Conservation (phyloP, 2,329 filamentous ascomycete species). For the Fusarium robinianum region DNA sequence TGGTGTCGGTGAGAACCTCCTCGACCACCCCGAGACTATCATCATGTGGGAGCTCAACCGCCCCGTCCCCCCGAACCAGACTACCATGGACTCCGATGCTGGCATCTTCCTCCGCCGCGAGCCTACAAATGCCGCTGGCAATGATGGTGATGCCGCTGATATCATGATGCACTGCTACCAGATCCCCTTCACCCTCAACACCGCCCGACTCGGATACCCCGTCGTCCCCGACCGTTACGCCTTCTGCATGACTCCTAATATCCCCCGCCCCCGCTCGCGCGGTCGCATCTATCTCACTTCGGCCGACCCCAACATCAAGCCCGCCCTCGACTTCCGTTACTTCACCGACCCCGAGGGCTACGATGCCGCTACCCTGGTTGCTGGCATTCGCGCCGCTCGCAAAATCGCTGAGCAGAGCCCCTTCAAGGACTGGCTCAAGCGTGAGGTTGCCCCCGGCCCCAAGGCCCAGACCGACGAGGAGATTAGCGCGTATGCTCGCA, state of each 20-base stretch:
- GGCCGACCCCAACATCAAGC: conserved; percentile 74
- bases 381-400: conserved; percentile 77
- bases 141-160: conserved; percentile 78
- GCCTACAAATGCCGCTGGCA: conserved; percentile 64
- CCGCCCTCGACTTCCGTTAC: conserved; percentile 85
- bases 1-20: conserved; percentile 64
- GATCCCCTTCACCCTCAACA: conserved; percentile 90
- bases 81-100: conserved; percentile 89
- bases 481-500: conserved; percentile 78
- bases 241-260: conserved; percentile 94
- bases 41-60: conserved; percentile 78
- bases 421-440: conserved; percentile 82
- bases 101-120: conserved; percentile 87
- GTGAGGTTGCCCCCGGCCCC: conserved; percentile 78
- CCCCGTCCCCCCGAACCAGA: conserved; percentile 76
- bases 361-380: conserved; percentile 79
- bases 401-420: conserved; percentile 74
- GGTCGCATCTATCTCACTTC: conserved; percentile 79
- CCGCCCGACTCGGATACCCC: conserved; percentile 73
- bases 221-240: conserved; percentile 70
- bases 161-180: conserved; percentile 98
- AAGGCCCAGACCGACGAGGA: conserved; percentile 76
- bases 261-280: conserved; percentile 78
- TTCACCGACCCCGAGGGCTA: conserved; percentile 87
- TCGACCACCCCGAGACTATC: conserved; percentile 64